Evolutionary conservation across 768 basidiomycete genomes (phyloP), one percentile per base, ranked within the genome.

Genomic region (Nevesoporus exiguus): DNA sequence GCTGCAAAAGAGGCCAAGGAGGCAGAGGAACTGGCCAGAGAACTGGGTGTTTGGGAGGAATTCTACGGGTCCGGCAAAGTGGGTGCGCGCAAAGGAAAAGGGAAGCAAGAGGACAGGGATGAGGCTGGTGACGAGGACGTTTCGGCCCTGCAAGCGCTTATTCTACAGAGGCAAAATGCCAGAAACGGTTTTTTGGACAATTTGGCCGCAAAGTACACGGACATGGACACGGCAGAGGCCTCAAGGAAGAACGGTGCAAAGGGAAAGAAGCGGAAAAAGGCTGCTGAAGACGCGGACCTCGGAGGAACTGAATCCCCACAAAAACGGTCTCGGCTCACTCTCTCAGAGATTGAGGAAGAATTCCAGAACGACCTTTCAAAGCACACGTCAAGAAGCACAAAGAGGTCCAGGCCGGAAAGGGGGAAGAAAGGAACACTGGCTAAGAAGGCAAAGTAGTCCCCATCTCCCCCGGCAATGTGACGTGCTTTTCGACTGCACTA

Each of bases 31-130:
- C 73, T 86, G 39, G 94, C 94, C 6, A 90, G 84, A 60, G 90
- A 92, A 58, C 72, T 98, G 15, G 94, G 93, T 3, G 89, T 97
- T 10, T 95, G 93, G 92, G 93, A 97, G 52, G 91, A 93, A 61
- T 93, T 93, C 62, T 93, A 90, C 64, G 90, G 88, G 5, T 83
- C 77, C 57, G 90, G 88, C 4, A 89, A 86, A 71, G 69, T 77
- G 2, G 80, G 82, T 7, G 74, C 81, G 33, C 77, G 82, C 58
- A 83, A 81, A 69, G 71, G 71, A 14, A 82, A 81, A 41, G 75
- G 73, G 11, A 84, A 83, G 61, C 75, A 71, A 1, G 85, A 80
- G 57, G 53, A 55, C 14, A 50, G 68, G 64, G 59, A 50, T 57
- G 70, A 66, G 1, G 76, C 69, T 2, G 79, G 69, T 7, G 78